Evolutionary conservation across 768 basidiomycete genomes (phyloP), one percentile per base, ranked within the genome.

Genomic region (Arthromyces matolae): DNA sequence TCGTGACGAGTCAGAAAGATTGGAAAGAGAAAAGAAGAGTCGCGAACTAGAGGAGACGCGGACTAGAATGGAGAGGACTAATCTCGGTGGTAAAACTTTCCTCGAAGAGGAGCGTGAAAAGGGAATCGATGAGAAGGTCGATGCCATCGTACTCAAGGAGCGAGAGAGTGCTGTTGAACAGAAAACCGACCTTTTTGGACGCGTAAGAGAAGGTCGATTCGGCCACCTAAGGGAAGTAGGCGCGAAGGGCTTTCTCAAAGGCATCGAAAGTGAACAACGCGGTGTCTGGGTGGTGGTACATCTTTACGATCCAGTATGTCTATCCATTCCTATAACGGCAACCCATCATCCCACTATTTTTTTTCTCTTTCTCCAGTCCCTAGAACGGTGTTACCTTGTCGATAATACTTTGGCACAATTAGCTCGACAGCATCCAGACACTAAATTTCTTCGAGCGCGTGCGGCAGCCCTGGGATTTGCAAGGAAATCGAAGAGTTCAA

Each of bases 181-280:
- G 27, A 67, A 60, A 40, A 65, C 62, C 25, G 77, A 77, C 55
- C 53, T 77, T 13, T 72, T 78, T 42, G 81, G 81, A 0, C 67
- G 72, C 22, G 64, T 62, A 28, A 72, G 71, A 51, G 71, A 77
- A 45, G 83, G 82, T 0, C 65, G 71, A 47, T 91, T 88, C 66
- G 89, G 89, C 1, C 85, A 92, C 64, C 61, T 93, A 54, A 70
- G 90, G 38, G 90, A 93, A 62, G 87, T 93, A 3, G 89, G 88
- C 1, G 64, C 78, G 50, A 73, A 77, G 46, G 86, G 86, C 18
- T 93, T 84, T 58, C 71, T 93, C 47, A 65, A 71, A 42, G 87
- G 89, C 1, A 80, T 93, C 2, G 89, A 92, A 62, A 69, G 76
- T 25, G 89, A 89, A 62, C 79, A 78, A 25, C 70, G 66, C 39